These are phyloP conservation scores for Paraphysoderma sedebokerense DNA, from an alignment of 371 early-diverging fungal genomes.

Conservation along the genomic window DNA sequence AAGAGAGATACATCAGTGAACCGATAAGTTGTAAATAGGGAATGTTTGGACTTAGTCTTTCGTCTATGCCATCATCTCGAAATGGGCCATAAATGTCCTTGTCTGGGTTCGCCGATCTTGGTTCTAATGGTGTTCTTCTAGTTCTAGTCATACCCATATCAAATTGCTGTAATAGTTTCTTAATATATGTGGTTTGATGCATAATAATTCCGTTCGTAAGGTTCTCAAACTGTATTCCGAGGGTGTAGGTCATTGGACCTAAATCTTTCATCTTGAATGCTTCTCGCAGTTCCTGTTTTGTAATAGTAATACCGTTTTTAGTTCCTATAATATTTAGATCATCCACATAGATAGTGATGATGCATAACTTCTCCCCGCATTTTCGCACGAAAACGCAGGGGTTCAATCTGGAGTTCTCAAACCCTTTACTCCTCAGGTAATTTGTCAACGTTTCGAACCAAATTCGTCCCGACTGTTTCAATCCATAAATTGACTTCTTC, in stretches of 20 bases:
- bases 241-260: constrained; percentile 3
- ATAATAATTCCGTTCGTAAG: background rate
- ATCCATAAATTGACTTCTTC: constrained; percentile 9
- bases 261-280: constrained; percentile 7
- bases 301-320: background rate
- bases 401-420: no score
- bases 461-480: constrained; percentile 10
- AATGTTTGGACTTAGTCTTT: no score
- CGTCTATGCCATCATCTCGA: no score
- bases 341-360: constrained; percentile 13
- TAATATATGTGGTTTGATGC: background rate
- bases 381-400: no score
- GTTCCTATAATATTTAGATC: constrained; percentile 6
- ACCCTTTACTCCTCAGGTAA: background rate
- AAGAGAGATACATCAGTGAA: constrained; percentile 4
- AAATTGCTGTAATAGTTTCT: constrained; percentile 2
- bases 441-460: constrained; percentile 10
- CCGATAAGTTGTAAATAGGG: constrained; percentile 1
- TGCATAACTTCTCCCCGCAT: background rate
- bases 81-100: background rate
- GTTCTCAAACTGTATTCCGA: constrained; percentile 6
- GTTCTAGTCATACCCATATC: constrained; percentile 1
- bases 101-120: background rate
- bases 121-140: background rate
- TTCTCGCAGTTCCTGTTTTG: background rate